phyloP scores from a whole-genome alignment of 2,329 filamentous ascomycete species.

The Onygenales sp. region DNA sequence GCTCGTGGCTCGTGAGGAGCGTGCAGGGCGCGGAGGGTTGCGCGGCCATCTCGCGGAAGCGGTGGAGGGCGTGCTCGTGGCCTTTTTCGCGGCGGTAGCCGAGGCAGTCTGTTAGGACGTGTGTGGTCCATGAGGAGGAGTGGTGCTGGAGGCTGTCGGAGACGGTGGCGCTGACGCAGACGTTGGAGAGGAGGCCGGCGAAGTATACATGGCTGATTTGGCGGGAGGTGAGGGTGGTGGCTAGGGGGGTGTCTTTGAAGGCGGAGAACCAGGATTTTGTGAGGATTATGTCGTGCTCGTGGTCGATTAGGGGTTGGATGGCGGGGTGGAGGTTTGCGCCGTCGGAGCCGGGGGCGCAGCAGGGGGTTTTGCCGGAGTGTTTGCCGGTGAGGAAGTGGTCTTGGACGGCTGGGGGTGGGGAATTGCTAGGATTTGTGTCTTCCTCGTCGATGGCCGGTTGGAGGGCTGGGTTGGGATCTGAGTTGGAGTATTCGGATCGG shows the following conservation, averaged over 20 bases:
- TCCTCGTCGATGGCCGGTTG: not conserved
- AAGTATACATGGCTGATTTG: not conserved
- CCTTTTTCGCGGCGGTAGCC: not conserved
- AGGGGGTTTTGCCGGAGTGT: conserved; percentile 1
- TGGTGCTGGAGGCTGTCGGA: not conserved
- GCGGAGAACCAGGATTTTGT: conserved; percentile 1
- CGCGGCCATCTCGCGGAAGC: not conserved
- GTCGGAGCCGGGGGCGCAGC: conserved; percentile 1
- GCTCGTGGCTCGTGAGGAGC: not conserved
- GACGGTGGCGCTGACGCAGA: not conserved
- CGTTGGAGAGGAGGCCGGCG: conserved; percentile 2
- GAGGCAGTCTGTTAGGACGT: conserved; percentile 1
- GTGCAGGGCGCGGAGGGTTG: not conserved
- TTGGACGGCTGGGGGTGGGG: not conserved
- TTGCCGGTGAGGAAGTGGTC: conserved; percentile 2
- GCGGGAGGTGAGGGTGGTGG: not conserved
- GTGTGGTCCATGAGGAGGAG: not conserved
- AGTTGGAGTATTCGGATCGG: not conserved
- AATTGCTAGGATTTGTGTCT: not conserved
- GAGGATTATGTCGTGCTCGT: not conserved
- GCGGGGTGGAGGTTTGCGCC: not conserved
- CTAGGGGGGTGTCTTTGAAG: conserved; percentile 3
- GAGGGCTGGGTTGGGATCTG: not conserved
- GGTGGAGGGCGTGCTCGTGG: not conserved
- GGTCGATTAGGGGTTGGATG: not conserved